Evolutionary conservation across 73 alveolate species (phyloP), one percentile per base, ranked within the genome.

Genomic region (Durusdinium trenchii): DNA sequence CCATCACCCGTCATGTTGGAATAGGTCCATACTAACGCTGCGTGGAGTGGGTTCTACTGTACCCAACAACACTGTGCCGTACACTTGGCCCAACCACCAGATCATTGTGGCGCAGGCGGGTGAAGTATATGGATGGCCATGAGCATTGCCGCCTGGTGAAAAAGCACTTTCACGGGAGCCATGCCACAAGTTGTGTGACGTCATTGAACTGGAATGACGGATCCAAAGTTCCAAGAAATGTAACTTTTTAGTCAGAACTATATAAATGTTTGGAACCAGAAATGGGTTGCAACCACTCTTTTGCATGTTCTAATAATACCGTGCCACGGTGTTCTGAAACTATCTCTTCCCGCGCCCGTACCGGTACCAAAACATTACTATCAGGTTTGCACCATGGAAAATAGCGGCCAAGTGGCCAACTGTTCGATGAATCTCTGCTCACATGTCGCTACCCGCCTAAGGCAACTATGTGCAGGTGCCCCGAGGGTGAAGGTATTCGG

Each of bases 61-160:
- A n/a, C n/a, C n/a, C n/a, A n/a, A n/a, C n/a, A n/a, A n/a, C n/a
- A n/a, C n/a, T n/a, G n/a, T n/a, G n/a, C n/a, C n/a, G n/a, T n/a
- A n/a, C n/a, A n/a, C n/a, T n/a, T n/a, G n/a, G n/a, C n/a, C n/a
- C n/a, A n/a, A n/a, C n/a, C n/a, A n/a, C n/a, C n/a, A n/a, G n/a
- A n/a, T n/a, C n/a, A n/a, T n/a, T n/a, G 52, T 32, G 51, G 48
- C 36, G 52, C n/a, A 46, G 76, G 98, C 98, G 98, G 23, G 32
- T 91, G 78, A 91, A 91, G 67, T 91, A 91, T 57, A 91, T 91
- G 98, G 98, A 91, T 36, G 98, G 98, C 60, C 98, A 91, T 71
- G 78, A 91, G 76, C 98, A 91, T 38, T 91, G 98, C 57, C 35
- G 48, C 79, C 35, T 14, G 89, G 62, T 30, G 23, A 9, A 16